phyloP scores from a whole-genome alignment of 805 yeast genomes.

The Zygotorulaspora danielsina region DNA sequence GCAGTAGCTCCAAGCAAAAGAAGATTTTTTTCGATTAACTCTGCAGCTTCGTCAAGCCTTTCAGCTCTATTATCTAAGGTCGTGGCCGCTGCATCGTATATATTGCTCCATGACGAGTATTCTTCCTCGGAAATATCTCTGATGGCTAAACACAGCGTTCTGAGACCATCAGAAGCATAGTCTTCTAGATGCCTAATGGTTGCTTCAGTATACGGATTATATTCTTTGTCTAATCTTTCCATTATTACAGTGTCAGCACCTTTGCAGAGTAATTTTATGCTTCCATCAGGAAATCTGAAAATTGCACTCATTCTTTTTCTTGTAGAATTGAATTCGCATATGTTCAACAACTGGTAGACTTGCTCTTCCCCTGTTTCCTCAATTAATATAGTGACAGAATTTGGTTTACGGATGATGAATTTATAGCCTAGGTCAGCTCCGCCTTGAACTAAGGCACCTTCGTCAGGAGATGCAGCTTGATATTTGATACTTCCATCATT shows the following conservation, averaged over 20 bases:
- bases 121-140: slow-evolving; percentile 77
- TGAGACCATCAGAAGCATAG: slow-evolving; percentile 91
- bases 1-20: slow-evolving; percentile 94
- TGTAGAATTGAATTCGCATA: slow-evolving; percentile 96
- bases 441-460: slow-evolving; percentile 97
- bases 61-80: slow-evolving; percentile 70
- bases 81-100: slow-evolving; percentile 77
- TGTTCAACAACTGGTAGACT: slow-evolving; percentile 74
- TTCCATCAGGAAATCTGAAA: slow-evolving; percentile 90
- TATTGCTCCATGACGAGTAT: slow-evolving; percentile 61
- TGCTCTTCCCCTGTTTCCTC: slow-evolving; percentile 45
- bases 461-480: slow-evolving; percentile 99
- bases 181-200: slow-evolving; percentile 89
- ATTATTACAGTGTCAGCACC: slow-evolving; percentile 97
- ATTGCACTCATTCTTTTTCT: slow-evolving; percentile 97
- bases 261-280: slow-evolving; percentile 81
- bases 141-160: slow-evolving; percentile 90
- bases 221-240: slow-evolving; percentile 65
- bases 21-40: slow-evolving; percentile 73
- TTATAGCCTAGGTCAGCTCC: slow-evolving; percentile 85
- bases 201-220: slow-evolving; percentile 75
- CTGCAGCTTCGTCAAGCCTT: slow-evolving; percentile 84
- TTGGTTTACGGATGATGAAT: slow-evolving; percentile 82
- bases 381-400: slow-evolving; percentile 62
- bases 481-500: slow-evolving; percentile 69